Conservation (phyloP, 371 early-diverging fungal species). For the Fennellomyces sp. region DNA sequence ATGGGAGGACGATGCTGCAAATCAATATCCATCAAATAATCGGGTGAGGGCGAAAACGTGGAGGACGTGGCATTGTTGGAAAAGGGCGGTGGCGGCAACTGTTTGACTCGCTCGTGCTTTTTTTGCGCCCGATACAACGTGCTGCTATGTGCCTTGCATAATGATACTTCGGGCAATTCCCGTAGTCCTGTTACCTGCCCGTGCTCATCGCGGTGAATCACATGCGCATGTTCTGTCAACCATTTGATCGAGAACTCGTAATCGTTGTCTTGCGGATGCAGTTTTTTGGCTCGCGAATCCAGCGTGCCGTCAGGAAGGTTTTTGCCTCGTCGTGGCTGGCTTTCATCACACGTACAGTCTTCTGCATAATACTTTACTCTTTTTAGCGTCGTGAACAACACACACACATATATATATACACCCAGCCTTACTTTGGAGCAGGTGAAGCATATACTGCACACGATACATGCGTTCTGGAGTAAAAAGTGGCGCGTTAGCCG, state of each 20-base stretch:
- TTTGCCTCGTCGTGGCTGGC: slow-evolving; percentile 53
- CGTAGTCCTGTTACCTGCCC: slow-evolving; percentile 31
- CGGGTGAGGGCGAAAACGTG: slow-evolving; percentile 6
- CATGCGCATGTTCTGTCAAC: slow-evolving; percentile 47
- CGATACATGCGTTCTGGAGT: slow-evolving; percentile 53
- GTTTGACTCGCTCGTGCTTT: slow-evolving; percentile 35
- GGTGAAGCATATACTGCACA: slow-evolving; percentile 54
- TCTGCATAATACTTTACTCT: slow-evolving; percentile 42
- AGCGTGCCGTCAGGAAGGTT: slow-evolving; percentile 49
- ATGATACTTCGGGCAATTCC: slow-evolving; percentile 45
- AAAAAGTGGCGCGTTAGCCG: too few species aligned
- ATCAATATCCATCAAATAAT: slow-evolving; percentile 8
- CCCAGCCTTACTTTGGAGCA: slow-evolving; percentile 39
- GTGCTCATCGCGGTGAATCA: slow-evolving; percentile 38
- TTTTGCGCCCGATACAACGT: slow-evolving; percentile 56
- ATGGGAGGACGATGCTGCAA: slow-evolving; percentile 9
- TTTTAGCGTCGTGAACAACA: too few species aligned
- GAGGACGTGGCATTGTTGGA: background rate
- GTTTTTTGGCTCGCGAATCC: slow-evolving; percentile 53
- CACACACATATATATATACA: background rate
- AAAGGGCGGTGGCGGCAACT: slow-evolving; percentile 35
- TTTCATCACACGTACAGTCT: slow-evolving; percentile 47
- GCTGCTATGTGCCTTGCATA: slow-evolving; percentile 57
- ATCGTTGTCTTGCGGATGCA: slow-evolving; percentile 44
- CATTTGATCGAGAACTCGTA: slow-evolving; percentile 50